phyloP scores from a whole-genome alignment of 768 basidiomycete species.

The Cyclocybe aegerita region DNA sequence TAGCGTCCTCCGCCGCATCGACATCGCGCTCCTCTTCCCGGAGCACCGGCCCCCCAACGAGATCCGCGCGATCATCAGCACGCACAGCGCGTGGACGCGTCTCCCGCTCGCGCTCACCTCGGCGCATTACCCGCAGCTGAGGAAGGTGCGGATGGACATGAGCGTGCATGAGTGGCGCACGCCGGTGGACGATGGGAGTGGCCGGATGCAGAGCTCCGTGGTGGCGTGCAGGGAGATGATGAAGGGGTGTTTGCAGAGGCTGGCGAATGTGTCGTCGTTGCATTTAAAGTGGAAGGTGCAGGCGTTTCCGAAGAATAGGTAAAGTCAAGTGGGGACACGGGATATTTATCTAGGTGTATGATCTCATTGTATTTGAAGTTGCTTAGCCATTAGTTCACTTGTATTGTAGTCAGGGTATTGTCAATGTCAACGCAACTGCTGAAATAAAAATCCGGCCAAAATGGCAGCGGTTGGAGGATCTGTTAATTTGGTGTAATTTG shows the following conservation, averaged over 20 bases:
- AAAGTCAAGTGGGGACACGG: no score
- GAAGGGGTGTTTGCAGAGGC: slow-evolving; percentile 1
- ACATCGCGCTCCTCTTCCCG: slow-evolving; percentile 13
- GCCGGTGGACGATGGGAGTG: slow-evolving; percentile 1
- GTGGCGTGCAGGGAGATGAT: slow-evolving; percentile 12
- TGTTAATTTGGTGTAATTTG: no score
- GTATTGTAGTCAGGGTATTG: no score
- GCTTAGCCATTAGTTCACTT: no score
- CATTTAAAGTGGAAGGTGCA: slow-evolving; percentile 17
- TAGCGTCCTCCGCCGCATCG: slow-evolving; percentile 6
- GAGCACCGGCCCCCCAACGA: slow-evolving; percentile 8
- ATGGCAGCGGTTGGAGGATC: no score
- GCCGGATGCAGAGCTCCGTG: slow-evolving; percentile 11
- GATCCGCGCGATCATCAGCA: not conserved
- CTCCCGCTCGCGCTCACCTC: slow-evolving; percentile 7
- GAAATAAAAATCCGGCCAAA: no score
- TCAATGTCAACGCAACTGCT: no score
- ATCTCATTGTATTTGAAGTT: no score
- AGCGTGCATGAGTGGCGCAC: slow-evolving; percentile 12
- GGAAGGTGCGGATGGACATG: slow-evolving; percentile 12
- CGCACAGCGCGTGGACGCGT: slow-evolving; percentile 10
- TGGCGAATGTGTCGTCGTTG: slow-evolving; percentile 14
- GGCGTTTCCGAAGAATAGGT: not conserved
- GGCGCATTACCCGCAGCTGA: slow-evolving; percentile 8
- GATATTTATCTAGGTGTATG: no score